Percentiles rank a stretch among this genome's conserved stretches.
phyloP scores from a whole-genome alignment of 768 basidiomycete species.

The Russula olivacea region DNA sequence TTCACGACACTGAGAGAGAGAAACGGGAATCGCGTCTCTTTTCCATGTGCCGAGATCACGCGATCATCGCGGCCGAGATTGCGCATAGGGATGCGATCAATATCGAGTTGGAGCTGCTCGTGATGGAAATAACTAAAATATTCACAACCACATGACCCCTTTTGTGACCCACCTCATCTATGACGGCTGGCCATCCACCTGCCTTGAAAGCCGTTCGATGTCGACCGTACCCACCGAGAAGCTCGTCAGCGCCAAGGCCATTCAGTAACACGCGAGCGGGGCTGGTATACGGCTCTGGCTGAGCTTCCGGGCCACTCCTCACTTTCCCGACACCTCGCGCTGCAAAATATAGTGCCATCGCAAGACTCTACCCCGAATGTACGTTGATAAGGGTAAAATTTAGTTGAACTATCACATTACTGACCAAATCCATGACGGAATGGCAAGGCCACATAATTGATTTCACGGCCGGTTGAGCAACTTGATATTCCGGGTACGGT shows the following conservation, averaged over 20 bases:
- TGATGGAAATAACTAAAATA: neutral
- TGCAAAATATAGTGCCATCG: conserved; percentile 89
- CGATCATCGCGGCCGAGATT: conserved; percentile 96
- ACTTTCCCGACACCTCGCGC: conserved; percentile 70
- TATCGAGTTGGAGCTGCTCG: conserved; percentile 77
- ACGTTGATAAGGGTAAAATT: neutral
- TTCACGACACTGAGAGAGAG: conserved; percentile 73
- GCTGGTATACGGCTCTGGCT: conserved; percentile 54
- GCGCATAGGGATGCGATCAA: conserved; percentile 78
- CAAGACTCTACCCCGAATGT: conserved; percentile 62
- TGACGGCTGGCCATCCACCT: conserved; percentile 68
- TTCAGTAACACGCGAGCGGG: conserved; percentile 78
- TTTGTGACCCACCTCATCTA: conserved; percentile 59
- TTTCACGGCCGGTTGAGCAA: conserved; percentile 49
- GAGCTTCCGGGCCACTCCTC: conserved; percentile 33
- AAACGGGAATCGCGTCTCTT: conserved; percentile 90
- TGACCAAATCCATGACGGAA: conserved; percentile 88
- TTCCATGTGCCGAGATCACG: conserved; percentile 83
- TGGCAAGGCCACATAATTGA: conserved; percentile 70
- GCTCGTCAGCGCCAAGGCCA: conserved; percentile 92
- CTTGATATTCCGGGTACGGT: conserved; percentile 71
- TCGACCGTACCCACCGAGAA: conserved; percentile 89
- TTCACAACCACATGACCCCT: neutral
- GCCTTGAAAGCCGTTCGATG: conserved; percentile 69
- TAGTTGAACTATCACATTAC: conserved; percentile 27